phyloP scores from a whole-genome alignment of 1,284 basidiomycete species.

The Thecaphora thlaspeos region DNA sequence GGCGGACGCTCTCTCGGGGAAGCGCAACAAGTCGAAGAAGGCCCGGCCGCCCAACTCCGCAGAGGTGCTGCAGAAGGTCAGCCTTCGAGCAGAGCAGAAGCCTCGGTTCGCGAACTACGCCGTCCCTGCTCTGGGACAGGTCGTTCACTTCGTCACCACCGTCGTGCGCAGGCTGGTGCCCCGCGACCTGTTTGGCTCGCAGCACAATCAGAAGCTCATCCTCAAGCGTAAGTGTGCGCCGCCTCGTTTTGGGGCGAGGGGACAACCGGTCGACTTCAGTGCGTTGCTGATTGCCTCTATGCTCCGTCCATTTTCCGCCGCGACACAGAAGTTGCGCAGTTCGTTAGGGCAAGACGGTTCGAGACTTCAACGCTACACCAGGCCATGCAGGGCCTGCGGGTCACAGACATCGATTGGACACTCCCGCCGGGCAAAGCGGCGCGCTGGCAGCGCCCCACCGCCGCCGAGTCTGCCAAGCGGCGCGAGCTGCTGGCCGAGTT shows the following conservation, averaged over 20 bases:
- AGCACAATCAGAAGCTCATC: constrained; percentile 68
- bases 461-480: constrained; percentile 72
- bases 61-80: background rate
- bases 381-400: constrained; percentile 74
- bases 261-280: too few species aligned
- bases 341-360: constrained; percentile 73
- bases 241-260: constrained; percentile 56
- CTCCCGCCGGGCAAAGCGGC: constrained; percentile 58
- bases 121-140: constrained; percentile 68
- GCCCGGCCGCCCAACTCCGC: background rate
- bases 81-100: constrained; percentile 63
- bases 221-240: constrained; percentile 62
- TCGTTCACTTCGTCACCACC: constrained; percentile 45
- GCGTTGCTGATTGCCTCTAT: too few species aligned
- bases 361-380: constrained; percentile 80
- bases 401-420: constrained; percentile 80
- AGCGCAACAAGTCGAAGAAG: too few species aligned
- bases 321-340: constrained; percentile 68
- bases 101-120: constrained; percentile 77
- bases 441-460: constrained; percentile 59
- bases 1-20: too few species aligned
- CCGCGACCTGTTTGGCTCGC: constrained; percentile 73
- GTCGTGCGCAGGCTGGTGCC: constrained; percentile 74
- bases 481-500: constrained; percentile 79
- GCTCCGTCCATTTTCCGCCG: too few species aligned